phyloP scores from a whole-genome alignment of 306 rosid genomes.

The Vicia sativa region DNA sequence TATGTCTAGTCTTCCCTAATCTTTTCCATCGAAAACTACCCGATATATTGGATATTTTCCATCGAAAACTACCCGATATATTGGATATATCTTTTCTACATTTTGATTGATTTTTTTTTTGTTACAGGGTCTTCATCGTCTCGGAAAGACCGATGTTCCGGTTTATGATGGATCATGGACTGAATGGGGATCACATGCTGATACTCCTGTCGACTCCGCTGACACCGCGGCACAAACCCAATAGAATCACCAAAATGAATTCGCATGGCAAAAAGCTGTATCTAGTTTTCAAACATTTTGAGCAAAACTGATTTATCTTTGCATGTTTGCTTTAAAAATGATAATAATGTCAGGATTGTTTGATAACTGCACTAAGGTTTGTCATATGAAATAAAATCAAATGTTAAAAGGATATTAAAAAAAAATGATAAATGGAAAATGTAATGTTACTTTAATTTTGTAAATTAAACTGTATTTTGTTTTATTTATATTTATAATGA shows the following conservation, averaged over 20 bases:
- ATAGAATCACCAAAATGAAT: conserved; percentile 13
- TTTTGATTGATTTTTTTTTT: not conserved
- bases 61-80: no score
- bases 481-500: no score
- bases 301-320: conserved; percentile 3
- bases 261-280: conserved; percentile 4
- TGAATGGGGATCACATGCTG: conserved; percentile 80
- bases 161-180: conserved; percentile 98
- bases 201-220: conserved; percentile 69
- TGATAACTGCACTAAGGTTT: not conserved
- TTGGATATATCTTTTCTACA: not conserved
- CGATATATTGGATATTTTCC: not conserved
- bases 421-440: no score
- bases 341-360: conserved; percentile 12
- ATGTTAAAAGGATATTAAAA: not conserved
- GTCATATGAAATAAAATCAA: not conserved
- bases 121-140: conserved; percentile 85
- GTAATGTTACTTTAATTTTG: no score
- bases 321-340: not conserved
- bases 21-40: not conserved
- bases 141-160: conserved; percentile 71
- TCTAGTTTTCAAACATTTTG: conserved; percentile 19
- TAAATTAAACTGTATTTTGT: no score
- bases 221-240: not conserved
- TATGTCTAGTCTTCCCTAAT: not conserved